Evolutionary conservation across 441 rosid genomes (phyloP).

Genomic region (Rhodomyrtus psidioides): DNA sequence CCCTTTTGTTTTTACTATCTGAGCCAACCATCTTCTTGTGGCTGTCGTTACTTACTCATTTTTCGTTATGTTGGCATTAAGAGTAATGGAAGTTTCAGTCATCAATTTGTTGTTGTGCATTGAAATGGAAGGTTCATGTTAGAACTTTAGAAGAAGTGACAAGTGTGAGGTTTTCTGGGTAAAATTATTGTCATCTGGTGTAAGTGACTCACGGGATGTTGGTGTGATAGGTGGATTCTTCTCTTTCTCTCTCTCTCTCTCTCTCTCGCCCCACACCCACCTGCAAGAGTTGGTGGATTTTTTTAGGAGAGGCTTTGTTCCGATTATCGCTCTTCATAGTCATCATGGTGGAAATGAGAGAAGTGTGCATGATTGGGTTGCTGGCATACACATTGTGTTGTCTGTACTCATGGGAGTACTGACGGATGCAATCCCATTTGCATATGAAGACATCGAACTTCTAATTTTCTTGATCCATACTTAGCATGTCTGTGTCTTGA

Average conservation of each 20-base stretch:
- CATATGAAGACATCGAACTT: background rate
- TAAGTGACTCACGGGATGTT: background rate
- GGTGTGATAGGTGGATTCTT: background rate
- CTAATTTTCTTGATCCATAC: background rate
- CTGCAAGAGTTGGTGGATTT: background rate
- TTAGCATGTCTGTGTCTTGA: background rate
- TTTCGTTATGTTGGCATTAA: background rate
- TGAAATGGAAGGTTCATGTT: background rate
- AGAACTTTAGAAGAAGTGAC: background rate
- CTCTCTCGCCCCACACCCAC: no score
- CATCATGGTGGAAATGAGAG: background rate
- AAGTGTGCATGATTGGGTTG: background rate
- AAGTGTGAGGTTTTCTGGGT: background rate
- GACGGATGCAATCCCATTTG: background rate
- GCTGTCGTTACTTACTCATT: background rate
- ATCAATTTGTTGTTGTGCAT: background rate
- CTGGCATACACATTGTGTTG: background rate
- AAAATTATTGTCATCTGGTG: background rate
- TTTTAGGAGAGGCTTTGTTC: background rate
- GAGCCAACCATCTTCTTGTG: background rate
- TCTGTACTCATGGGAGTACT: background rate
- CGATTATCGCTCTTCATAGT: background rate
- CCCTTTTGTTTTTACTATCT: background rate
- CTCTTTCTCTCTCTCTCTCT: no score
- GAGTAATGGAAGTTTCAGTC: background rate